These are phyloP conservation scores for Scheffersomyces quercinus DNA, from an alignment of 1,139 yeast genomes.

Conservation along the genomic window DNA sequence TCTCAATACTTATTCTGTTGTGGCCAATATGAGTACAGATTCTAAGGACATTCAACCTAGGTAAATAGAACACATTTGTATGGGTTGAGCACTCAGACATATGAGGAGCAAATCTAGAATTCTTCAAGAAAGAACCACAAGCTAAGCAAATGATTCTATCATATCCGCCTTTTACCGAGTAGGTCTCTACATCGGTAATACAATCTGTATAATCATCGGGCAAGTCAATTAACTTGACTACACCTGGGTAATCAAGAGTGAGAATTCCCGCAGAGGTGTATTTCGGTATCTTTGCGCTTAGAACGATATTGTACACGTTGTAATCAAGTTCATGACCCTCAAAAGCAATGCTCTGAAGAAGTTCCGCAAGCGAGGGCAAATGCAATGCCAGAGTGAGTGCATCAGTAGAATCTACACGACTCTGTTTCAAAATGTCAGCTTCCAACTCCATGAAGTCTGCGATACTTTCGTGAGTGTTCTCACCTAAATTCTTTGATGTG, in stretches of 20 bases:
- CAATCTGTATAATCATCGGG: constrained; percentile 38
- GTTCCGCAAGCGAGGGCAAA: constrained; percentile 21
- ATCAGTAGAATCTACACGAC: constrained; percentile 18
- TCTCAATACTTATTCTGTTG: constrained; percentile 28
- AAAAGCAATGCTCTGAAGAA: constrained; percentile 14
- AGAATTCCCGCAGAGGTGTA: constrained; percentile 24
- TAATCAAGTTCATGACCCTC: constrained; percentile 21
- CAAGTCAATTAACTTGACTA: constrained; percentile 38
- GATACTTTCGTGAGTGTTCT: constrained; percentile 21
- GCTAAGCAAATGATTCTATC: constrained; percentile 36
- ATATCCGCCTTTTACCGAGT: constrained; percentile 16
- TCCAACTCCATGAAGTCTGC: constrained; percentile 19
- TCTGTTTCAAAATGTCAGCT: constrained; percentile 17
- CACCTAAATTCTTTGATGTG: constrained; percentile 27
- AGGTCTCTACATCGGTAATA: constrained; percentile 23
- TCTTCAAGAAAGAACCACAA: constrained; percentile 26
- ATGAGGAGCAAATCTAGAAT: constrained; percentile 20
- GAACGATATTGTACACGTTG: constrained; percentile 24
- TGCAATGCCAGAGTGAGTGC: constrained; percentile 22
- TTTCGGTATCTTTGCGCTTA: constrained; percentile 28
- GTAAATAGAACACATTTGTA: constrained; percentile 47
- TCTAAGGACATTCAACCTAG: constrained; percentile 36
- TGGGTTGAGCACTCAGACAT: constrained; percentile 23
- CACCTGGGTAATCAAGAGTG: constrained; percentile 38
- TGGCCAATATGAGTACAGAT: constrained; percentile 33